Conservation (phyloP, 352 stramenopile genomes). For the Phytophthora uliginosa region DNA sequence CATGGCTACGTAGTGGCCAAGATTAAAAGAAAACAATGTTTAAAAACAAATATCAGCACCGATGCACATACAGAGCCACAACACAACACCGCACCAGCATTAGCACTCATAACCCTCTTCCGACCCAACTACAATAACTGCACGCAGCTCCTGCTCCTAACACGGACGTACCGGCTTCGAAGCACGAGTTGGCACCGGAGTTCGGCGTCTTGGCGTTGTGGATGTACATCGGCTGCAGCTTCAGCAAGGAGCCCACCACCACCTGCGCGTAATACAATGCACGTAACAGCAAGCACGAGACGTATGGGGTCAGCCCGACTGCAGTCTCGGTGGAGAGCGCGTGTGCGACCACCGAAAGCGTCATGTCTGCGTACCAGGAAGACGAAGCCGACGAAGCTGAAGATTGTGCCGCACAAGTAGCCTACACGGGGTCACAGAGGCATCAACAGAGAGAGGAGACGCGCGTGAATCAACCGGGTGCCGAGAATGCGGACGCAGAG, state of each 20-base stretch:
- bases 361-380: constrained; percentile 64
- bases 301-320: background rate
- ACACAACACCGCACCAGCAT: constrained; percentile 15
- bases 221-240: constrained; percentile 81
- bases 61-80: constrained; percentile 7
- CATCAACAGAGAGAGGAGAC: constrained; percentile 9
- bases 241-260: constrained; percentile 75
- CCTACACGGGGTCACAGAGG: constrained; percentile 32
- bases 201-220: constrained; percentile 79
- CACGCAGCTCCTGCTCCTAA: background rate
- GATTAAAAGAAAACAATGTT: background rate
- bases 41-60: background rate
- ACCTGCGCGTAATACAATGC: constrained; percentile 40
- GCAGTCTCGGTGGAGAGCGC: background rate
- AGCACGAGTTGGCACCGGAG: constrained; percentile 77
- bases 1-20: constrained; percentile 34
- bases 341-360: constrained; percentile 15
- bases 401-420: constrained; percentile 83
- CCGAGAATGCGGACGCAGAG: background rate
- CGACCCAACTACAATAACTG: background rate
- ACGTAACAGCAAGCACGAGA: constrained; percentile 10
- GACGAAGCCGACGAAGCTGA: constrained; percentile 81
- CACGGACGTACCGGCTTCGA: constrained; percentile 71
- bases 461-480: background rate
- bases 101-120: background rate